These are phyloP conservation scores for Gaeumannomyces sp. DNA, from an alignment of 2,329 filamentous ascomycete genomes.

Conservation along the genomic window DNA sequence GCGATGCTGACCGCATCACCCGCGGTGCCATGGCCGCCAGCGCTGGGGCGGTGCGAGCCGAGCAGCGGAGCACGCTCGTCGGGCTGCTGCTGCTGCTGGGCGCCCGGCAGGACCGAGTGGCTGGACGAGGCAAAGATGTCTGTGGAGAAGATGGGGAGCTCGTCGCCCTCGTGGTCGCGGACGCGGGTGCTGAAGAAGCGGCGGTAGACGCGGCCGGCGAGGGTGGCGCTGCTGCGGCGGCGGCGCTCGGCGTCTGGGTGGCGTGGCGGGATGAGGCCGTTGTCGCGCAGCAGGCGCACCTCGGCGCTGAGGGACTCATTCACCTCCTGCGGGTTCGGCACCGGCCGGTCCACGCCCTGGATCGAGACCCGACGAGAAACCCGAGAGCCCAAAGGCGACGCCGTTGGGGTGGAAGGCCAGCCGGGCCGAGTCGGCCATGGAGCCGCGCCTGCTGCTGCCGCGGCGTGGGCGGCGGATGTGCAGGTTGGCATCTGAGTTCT, in stretches of 20 bases:
- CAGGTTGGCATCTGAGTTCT: background rate
- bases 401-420: constrained; percentile 21
- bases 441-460: no score
- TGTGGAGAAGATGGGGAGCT: background rate
- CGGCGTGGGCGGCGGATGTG: background rate
- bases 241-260: constrained; percentile 3
- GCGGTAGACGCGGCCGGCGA: constrained; percentile 11
- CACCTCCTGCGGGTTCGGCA: constrained; percentile 18
- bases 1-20: background rate
- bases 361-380: constrained; percentile 17
- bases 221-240: constrained; percentile 5
- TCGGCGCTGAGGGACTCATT: constrained; percentile 19
- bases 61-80: constrained; percentile 4
- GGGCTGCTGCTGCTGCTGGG: background rate
- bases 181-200: constrained; percentile 13
- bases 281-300: constrained; percentile 12
- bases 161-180: constrained; percentile 9
- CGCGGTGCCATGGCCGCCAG: background rate
- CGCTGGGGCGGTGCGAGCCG: background rate
- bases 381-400: constrained; percentile 17
- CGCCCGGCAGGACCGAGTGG: constrained; percentile 4
- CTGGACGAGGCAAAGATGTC: constrained; percentile 2
- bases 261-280: constrained; percentile 11
- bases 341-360: constrained; percentile 18
- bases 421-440: constrained; percentile 8